Conservation (phyloP, 495 filamentous ascomycete genomes). For the Penicillium ucsense region DNA sequence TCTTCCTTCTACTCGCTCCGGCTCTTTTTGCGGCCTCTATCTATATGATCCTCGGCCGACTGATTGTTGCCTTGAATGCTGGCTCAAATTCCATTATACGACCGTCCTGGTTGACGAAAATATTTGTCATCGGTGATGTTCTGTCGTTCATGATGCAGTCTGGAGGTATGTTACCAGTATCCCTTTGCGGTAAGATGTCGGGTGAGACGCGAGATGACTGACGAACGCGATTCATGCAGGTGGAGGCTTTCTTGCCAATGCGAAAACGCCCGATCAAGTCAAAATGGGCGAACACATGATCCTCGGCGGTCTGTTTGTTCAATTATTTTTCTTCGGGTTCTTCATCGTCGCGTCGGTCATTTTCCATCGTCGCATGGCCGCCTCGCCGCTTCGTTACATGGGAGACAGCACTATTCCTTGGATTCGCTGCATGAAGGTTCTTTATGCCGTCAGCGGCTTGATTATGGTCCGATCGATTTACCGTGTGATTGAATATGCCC, state of each 20-base stretch:
- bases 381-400: slow-evolving; percentile 12
- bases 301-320: slow-evolving; percentile 33
- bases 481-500: slow-evolving; percentile 50
- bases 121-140: slow-evolving; percentile 22
- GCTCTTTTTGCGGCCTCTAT: slow-evolving; percentile 43
- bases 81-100: slow-evolving; percentile 16
- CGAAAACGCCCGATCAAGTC: slow-evolving; percentile 12
- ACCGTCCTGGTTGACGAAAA: slow-evolving; percentile 13
- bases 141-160: slow-evolving; percentile 16
- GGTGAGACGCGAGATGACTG: too few species aligned
- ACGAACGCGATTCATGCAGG: background rate
- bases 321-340: slow-evolving; percentile 34
- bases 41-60: slow-evolving; percentile 44
- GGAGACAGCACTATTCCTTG: slow-evolving; percentile 23
- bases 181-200: background rate
- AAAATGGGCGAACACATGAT: slow-evolving; percentile 36
- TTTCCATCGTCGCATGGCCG: slow-evolving; percentile 27
- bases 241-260: slow-evolving; percentile 15
- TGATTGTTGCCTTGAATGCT: slow-evolving; percentile 32
- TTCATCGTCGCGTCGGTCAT: slow-evolving; percentile 30
- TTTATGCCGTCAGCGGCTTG: slow-evolving; percentile 42
- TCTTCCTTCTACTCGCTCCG: slow-evolving; percentile 37
- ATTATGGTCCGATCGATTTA: slow-evolving; percentile 55
- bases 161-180: slow-evolving; percentile 7
- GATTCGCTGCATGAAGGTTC: slow-evolving; percentile 34